Conservation (phyloP, 176 grass and related monocot genomes). For the Areca catechu region DNA sequence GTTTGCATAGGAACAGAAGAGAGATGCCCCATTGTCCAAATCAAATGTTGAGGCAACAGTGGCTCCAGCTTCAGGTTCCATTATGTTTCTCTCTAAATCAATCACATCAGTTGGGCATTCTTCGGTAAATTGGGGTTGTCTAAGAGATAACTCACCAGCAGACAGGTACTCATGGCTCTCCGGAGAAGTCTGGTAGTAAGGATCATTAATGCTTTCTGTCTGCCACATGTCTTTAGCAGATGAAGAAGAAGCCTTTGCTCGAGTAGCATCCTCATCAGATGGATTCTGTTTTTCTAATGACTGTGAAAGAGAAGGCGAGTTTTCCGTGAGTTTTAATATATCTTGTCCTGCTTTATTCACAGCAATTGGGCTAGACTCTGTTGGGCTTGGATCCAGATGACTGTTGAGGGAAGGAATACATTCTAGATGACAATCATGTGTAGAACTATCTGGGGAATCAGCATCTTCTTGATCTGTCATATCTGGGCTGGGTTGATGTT, state of each 20-base stretch:
- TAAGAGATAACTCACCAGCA: slow-evolving; percentile 21
- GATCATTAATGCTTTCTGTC: slow-evolving; percentile 13
- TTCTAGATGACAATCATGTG: slow-evolving; percentile 1
- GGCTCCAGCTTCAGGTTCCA: slow-evolving; percentile 13
- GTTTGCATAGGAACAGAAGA: slow-evolving; percentile 27
- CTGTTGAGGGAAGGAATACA: slow-evolving; percentile 13
- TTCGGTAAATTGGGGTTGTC: slow-evolving; percentile 19
- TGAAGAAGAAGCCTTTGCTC: slow-evolving; percentile 19
- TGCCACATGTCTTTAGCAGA: slow-evolving; percentile 25
- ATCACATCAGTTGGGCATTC: slow-evolving; percentile 19
- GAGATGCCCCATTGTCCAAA: slow-evolving; percentile 15
- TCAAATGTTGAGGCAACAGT: slow-evolving; percentile 16
- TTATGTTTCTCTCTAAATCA: slow-evolving; percentile 24
- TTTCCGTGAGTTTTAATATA: slow-evolving; percentile 5
- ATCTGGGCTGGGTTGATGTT: slow-evolving; percentile 14
- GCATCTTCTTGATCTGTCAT: slow-evolving; percentile 9
- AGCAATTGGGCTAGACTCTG: slow-evolving; percentile 13
- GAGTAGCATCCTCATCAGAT: slow-evolving; percentile 1
- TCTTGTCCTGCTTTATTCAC: slow-evolving; percentile 3
- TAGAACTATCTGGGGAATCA: slow-evolving; percentile 4
- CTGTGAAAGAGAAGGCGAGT: slow-evolving; percentile 12
- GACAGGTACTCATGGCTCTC: slow-evolving; percentile 21
- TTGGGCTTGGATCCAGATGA: slow-evolving; percentile 14
- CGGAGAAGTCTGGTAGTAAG: slow-evolving; percentile 16
- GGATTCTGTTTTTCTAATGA: slow-evolving; percentile 18